Percentiles rank a stretch among this genome's conserved stretches.
These are phyloP conservation scores for Nitzschia putrida DNA, from an alignment of 108 stramenopile species.

Conservation along the genomic window DNA sequence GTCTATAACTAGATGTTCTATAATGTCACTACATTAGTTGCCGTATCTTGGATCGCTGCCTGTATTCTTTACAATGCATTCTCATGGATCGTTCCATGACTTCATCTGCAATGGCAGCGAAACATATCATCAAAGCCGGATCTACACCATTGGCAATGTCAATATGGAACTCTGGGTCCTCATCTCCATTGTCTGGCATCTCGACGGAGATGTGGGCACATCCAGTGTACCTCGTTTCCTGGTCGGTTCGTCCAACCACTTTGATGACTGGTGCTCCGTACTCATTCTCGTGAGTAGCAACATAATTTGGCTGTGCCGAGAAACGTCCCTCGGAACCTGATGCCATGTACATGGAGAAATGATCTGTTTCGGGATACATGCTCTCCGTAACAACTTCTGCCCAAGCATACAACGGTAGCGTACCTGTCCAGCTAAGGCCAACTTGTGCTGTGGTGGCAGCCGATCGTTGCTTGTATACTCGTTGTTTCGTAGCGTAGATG, in stretches of 20 bases:
- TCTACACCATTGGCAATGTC: slow-evolving; percentile 33
- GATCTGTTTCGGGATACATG: slow-evolving; percentile 10
- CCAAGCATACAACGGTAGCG: slow-evolving; percentile 28
- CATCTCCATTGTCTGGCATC: not conserved
- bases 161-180: slow-evolving; percentile 12
- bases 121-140: slow-evolving; percentile 36
- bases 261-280: slow-evolving; percentile 21
- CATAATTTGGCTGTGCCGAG: slow-evolving; percentile 26
- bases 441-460: slow-evolving; percentile 26
- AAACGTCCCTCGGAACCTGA: slow-evolving; percentile 32
- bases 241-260: slow-evolving; percentile 27
- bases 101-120: slow-evolving; percentile 38
- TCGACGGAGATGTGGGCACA: slow-evolving; percentile 27
- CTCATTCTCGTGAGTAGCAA: not conserved
- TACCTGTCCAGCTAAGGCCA: slow-evolving; percentile 29
- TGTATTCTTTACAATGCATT: slow-evolving; percentile 19
- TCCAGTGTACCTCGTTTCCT: slow-evolving; percentile 20
- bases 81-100: slow-evolving; percentile 35
- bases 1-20: no score
- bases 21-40: no score
- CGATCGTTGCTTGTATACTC: slow-evolving; percentile 22
- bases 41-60: not conserved
- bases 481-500: slow-evolving; percentile 35
- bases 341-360: slow-evolving; percentile 33
- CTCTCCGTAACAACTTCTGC: slow-evolving; percentile 31